Percentiles rank a stretch among this genome's conserved stretches.
Evolutionary conservation across 352 stramenopile genomes (phyloP).

Genomic region (Globisporangium camurandrum): DNA sequence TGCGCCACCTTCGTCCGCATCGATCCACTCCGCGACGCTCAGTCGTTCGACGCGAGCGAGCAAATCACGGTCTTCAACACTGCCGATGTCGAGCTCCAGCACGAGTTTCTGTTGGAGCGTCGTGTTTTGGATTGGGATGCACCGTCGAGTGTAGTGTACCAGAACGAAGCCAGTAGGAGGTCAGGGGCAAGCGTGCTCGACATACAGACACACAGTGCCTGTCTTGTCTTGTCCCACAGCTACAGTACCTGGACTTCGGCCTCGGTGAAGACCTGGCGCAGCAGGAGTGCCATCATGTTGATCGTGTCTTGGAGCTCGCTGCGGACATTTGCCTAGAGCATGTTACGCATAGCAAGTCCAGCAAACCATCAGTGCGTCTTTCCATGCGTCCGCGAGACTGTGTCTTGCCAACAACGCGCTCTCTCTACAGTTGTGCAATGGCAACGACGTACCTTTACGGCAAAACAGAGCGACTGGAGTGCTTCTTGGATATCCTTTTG

Average conservation of each 20-base stretch:
- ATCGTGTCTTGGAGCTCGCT: slow-evolving; percentile 79
- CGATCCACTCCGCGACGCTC: slow-evolving; percentile 63
- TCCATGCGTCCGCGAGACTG: too few species aligned
- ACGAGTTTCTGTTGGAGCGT: slow-evolving; percentile 29
- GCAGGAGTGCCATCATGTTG: slow-evolving; percentile 82
- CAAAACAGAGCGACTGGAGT: slow-evolving; percentile 69
- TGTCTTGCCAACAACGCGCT: too few species aligned
- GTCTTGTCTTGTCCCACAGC: too few species aligned
- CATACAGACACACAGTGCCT: too few species aligned
- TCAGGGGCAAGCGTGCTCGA: too few species aligned
- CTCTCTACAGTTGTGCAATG: too few species aligned
- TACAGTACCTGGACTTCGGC: slow-evolving; percentile 46
- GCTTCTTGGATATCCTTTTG: slow-evolving; percentile 76
- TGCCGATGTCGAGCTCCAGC: slow-evolving; percentile 64
- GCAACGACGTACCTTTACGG: slow-evolving; percentile 44
- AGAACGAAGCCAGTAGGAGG: not conserved
- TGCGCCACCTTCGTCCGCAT: slow-evolving; percentile 24
- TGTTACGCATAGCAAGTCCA: too few species aligned
- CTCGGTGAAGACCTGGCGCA: slow-evolving; percentile 72
- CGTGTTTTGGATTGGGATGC: not conserved
- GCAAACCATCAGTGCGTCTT: too few species aligned
- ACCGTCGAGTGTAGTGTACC: not conserved
- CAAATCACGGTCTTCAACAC: slow-evolving; percentile 66
- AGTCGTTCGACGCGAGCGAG: slow-evolving; percentile 72
- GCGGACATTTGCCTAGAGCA: slow-evolving; percentile 48